Conservation (phyloP, 2,329 filamentous ascomycete genomes). For the Botrytis sinoallii region DNA sequence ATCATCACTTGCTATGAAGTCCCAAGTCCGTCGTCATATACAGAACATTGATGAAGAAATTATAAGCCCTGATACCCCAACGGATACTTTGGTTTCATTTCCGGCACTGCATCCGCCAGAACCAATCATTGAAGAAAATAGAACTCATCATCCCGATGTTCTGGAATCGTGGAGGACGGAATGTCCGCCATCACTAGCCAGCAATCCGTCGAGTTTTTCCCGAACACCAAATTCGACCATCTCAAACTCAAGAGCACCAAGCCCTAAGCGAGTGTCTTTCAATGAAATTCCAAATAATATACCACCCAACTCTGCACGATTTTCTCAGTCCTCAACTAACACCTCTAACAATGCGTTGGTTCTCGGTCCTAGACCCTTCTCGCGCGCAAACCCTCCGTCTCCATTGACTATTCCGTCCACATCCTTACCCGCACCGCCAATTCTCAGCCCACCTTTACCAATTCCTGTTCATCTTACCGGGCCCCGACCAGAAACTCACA, state of each 20-base stretch:
- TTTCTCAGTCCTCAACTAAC: background rate
- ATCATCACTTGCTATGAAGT: constrained; percentile 19
- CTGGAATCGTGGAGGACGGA: background rate
- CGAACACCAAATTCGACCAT: background rate
- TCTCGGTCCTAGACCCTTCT: background rate
- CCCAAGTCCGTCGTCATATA: constrained; percentile 21
- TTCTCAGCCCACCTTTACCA: constrained; percentile 25
- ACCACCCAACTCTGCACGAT: background rate
- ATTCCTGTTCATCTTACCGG: constrained; percentile 26
- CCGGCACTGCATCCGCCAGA: background rate
- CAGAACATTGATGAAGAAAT: constrained; percentile 22
- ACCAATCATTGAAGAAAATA: background rate
- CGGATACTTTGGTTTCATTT: constrained; percentile 8
- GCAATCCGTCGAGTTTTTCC: background rate
- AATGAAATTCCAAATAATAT: background rate
- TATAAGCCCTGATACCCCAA: constrained; percentile 9
- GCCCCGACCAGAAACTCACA: constrained; percentile 22
- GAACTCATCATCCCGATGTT: background rate
- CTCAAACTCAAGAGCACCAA: background rate
- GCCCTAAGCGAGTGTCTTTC: background rate
- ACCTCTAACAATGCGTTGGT: background rate
- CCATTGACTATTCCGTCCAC: constrained; percentile 15
- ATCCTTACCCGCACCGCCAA: constrained; percentile 22
- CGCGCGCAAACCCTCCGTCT: constrained; percentile 16
- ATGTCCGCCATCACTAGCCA: background rate